Base-by-base conservation (phyloP, 257 asterid genomes). In the Linderniella brevidens region DNA sequence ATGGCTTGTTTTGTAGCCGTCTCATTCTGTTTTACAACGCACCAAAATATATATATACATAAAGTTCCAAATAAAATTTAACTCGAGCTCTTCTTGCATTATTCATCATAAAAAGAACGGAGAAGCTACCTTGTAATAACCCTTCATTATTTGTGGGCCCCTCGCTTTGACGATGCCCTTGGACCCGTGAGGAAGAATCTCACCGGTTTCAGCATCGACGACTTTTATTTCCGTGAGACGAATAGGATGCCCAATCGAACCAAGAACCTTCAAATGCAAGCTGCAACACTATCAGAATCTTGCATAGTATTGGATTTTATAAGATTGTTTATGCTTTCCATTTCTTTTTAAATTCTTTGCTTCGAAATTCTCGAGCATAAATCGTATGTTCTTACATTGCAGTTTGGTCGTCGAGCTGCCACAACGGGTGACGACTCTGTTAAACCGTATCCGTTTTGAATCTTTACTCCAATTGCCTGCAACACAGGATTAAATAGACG, bases 391-490 rank as follows among this genome's bases (percentile, higher is more conserved):
- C 90, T 72, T 67, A 88, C 98, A 52, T 85, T 85, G 52, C 77
- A 77, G 49, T 59, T 53, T n/a, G 42, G 77, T 11, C 45, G 62
- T 62, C 98, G 74, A 52, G 92, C 93, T 15, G 98, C 93, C 53
- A 77, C 77, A 55, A 90, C 98, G 41, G 96, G 98, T 40, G 98
- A 72, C 17, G 96, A 57, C 64, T 90, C 98, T 49, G 98, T 84
- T 74, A 90, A 63, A 62, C 98, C 98, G 41, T 78, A 90, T 41
- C 98, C 98, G 68, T 90, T 90, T 67, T 74, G 98, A 48, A 85
- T 36, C 44, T 46, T 84, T 53, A 85, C 71, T 48, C 53, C 98
- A 58, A 90, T 77, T n/a, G 96, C 93, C 98, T 88, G 76, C 55
- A 25, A 25, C 3, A 25, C 4, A 25, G 32, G 32, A 25, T 15